A percentile compares a stretch with the other conserved stretches of the same genome.
Conservation (phyloP, 495 filamentous ascomycete species). For the Penicillium coprophilum region DNA sequence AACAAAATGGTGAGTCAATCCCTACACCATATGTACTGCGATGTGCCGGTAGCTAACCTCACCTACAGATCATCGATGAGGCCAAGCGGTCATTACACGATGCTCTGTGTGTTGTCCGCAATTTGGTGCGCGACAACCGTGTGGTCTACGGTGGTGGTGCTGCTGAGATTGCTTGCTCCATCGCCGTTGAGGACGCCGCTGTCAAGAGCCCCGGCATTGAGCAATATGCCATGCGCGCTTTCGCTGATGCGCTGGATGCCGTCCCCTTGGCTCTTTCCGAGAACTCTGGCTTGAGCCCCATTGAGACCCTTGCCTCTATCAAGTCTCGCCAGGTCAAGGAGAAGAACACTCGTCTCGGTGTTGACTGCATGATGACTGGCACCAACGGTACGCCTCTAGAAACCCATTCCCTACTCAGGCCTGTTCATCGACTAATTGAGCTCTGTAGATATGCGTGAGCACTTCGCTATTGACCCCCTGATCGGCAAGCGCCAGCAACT, state of each 20-base stretch:
- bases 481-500: constrained; percentile 98
- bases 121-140: constrained; percentile 92
- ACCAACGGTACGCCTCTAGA: constrained; percentile 64
- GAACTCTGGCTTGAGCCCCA: constrained; percentile 94
- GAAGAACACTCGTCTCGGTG: constrained; percentile 79
- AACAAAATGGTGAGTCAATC: constrained; percentile 88
- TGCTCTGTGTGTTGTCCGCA: constrained; percentile 95
- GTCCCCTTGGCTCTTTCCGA: constrained; percentile 96
- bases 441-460: constrained; percentile 79
- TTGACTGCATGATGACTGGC: constrained; percentile 96
- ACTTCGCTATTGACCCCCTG: constrained; percentile 96
- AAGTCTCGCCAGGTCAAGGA: constrained; percentile 95
- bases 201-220: constrained; percentile 94
- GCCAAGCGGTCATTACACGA: constrained; percentile 97
- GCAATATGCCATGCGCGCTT: constrained; percentile 98
- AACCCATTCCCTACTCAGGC: neutral
- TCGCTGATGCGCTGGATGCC: constrained; percentile 90
- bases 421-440: constrained; percentile 14
- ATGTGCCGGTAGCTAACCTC: constrained; percentile 24
- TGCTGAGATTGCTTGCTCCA: constrained; percentile 94
- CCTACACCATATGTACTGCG: neutral
- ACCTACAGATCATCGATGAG: constrained; percentile 87
- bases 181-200: constrained; percentile 94
- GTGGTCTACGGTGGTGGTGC: constrained; percentile 98
- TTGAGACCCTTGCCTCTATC: constrained; percentile 90